A percentile compares a stretch with the other conserved stretches of the same genome.
Conservation (phyloP, 805 yeast species). For the Kodamaea hsintzibuensis region DNA sequence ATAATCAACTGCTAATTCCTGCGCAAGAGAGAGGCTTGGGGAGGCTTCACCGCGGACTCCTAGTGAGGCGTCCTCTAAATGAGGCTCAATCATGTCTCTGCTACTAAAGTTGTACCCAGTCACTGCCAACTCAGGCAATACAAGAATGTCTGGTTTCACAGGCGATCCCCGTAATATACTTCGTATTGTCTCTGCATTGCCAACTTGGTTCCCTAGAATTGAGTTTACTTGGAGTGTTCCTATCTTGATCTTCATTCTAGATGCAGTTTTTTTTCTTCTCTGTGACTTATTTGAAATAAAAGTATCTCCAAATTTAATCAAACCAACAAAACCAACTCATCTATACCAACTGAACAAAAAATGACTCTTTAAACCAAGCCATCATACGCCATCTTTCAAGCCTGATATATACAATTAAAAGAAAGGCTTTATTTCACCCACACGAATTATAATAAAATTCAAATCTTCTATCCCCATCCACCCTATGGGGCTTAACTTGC, state of each 20-base stretch:
- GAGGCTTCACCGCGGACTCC: slow-evolving; percentile 26
- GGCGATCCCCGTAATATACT: slow-evolving; percentile 23
- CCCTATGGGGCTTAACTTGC: too few species aligned
- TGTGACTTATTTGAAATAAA: background rate
- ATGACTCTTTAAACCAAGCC: too few species aligned
- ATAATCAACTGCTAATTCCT: slow-evolving; percentile 46
- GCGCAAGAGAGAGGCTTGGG: slow-evolving; percentile 57
- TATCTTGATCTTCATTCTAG: slow-evolving; percentile 33
- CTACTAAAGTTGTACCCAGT: slow-evolving; percentile 76
- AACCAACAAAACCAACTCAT: too few species aligned
- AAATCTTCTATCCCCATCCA: too few species aligned
- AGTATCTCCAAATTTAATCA: too few species aligned
- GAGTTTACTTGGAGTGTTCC: slow-evolving; percentile 75
- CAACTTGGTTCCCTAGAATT: slow-evolving; percentile 55
- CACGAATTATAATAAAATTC: too few species aligned
- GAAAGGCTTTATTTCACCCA: too few species aligned
- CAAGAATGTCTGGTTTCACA: slow-evolving; percentile 56
- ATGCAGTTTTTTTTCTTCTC: background rate
- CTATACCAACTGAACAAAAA: too few species aligned
- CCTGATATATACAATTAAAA: too few species aligned
- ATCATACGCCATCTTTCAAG: too few species aligned
- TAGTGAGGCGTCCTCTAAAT: slow-evolving; percentile 40
- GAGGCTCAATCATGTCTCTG: slow-evolving; percentile 53
- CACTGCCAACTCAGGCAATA: slow-evolving; percentile 81
- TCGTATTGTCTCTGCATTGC: slow-evolving; percentile 54